Conservation (phyloP, 1,284 basidiomycete genomes). For the Volvariella surrecta region DNA sequence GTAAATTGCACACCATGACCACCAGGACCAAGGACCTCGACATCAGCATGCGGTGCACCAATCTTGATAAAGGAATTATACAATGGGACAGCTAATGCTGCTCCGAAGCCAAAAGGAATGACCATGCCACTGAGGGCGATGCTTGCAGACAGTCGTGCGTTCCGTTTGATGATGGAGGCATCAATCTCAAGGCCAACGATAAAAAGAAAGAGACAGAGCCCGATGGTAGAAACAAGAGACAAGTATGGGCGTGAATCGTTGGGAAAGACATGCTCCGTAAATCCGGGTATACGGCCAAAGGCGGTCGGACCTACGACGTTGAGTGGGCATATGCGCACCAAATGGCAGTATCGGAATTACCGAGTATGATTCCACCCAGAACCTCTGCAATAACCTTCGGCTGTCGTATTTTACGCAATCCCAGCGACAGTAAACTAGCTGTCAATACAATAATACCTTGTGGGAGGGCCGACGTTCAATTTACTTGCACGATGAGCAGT, state of each 20-base stretch:
- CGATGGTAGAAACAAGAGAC: slow-evolving; percentile 86
- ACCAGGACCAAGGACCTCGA: background rate
- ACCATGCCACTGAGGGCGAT: slow-evolving; percentile 63
- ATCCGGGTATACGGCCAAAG: slow-evolving; percentile 70
- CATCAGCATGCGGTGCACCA: background rate
- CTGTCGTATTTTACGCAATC: slow-evolving; percentile 68
- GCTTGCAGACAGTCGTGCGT: slow-evolving; percentile 55
- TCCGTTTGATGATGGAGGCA: slow-evolving; percentile 66
- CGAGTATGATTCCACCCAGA: slow-evolving; percentile 84
- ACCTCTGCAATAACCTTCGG: slow-evolving; percentile 75
- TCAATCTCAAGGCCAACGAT: slow-evolving; percentile 87
- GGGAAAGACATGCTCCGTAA: slow-evolving; percentile 81
- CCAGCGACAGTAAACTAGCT: slow-evolving; percentile 69
- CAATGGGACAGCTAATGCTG: slow-evolving; percentile 72
- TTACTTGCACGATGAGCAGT: background rate
- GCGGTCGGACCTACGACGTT: slow-evolving; percentile 64
- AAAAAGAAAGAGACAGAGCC: slow-evolving; percentile 88
- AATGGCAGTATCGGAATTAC: slow-evolving; percentile 20
- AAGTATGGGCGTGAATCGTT: slow-evolving; percentile 66
- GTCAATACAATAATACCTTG: slow-evolving; percentile 73
- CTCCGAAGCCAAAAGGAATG: slow-evolving; percentile 81
- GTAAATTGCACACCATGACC: slow-evolving; percentile 56
- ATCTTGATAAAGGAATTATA: slow-evolving; percentile 71
- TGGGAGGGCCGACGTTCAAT: background rate
- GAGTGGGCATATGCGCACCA: slow-evolving; percentile 1